Conservation (phyloP, 2,329 filamentous ascomycete species). For the Nemania sp. region DNA sequence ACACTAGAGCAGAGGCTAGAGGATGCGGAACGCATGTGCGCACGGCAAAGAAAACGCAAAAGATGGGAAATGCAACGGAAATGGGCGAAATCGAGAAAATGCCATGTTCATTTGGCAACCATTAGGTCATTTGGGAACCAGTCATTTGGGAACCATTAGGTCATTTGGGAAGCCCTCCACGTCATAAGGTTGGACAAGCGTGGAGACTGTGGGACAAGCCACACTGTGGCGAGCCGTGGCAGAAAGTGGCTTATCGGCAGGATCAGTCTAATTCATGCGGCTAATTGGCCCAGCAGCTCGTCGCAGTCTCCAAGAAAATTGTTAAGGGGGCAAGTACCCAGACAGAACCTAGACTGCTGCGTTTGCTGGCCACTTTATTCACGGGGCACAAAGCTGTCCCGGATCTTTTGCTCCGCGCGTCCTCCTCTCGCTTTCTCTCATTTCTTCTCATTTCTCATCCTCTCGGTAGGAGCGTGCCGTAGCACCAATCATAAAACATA, state of each 20-base stretch:
- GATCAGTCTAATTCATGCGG: neutral
- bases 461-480: neutral
- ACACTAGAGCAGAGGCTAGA: neutral
- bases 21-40: neutral
- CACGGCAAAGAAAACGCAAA: constrained; percentile 10
- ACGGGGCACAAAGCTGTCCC: constrained; percentile 4
- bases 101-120: constrained; percentile 18
- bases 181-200: constrained; percentile 17
- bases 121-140: constrained; percentile 19
- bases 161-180: constrained; percentile 1
- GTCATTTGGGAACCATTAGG: constrained; percentile 3
- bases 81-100: constrained; percentile 23
- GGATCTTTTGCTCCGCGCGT: constrained; percentile 37
- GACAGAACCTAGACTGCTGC: no score
- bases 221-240: constrained; percentile 27
- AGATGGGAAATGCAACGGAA: constrained; percentile 30
- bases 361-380: neutral
- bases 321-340: constrained; percentile 24
- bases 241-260: neutral
- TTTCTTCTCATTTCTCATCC: no score
- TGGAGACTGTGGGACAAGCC: neutral
- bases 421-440: no score
- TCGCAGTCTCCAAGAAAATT: constrained; percentile 8
- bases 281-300: constrained; percentile 8
- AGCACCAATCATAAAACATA: constrained; percentile 8